Percentiles rank a stretch among this genome's conserved stretches.
phyloP scores from a whole-genome alignment of 2,329 filamentous ascomycete species.

The Colletotrichum sp. region DNA sequence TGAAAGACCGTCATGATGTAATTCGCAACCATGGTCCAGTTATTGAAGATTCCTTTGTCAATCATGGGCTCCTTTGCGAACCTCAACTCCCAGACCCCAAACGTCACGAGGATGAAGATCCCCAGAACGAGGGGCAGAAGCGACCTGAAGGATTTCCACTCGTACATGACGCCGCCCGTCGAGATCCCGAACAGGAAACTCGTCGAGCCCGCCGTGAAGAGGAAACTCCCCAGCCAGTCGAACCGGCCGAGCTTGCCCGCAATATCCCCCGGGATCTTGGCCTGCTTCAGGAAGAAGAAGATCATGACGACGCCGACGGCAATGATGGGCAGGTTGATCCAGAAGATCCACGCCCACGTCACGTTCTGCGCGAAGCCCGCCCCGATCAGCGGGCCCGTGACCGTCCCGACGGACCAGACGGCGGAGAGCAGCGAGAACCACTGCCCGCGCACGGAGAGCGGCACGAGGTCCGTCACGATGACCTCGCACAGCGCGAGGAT shows the following conservation, averaged over 20 bases:
- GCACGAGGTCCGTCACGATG: conserved; percentile 50
- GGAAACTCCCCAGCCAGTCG: conserved; percentile 65
- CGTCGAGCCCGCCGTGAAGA: conserved; percentile 65
- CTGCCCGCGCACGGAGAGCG: conserved; percentile 43
- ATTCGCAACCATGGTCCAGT: conserved; percentile 51
- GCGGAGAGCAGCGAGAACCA: conserved; percentile 41
- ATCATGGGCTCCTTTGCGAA: conserved; percentile 56
- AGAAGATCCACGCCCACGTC: conserved; percentile 69
- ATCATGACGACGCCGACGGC: conserved; percentile 52
- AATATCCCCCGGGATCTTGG: conserved; percentile 21
- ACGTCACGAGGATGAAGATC: conserved; percentile 51
- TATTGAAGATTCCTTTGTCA: conserved; percentile 48
- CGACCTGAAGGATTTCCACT: conserved; percentile 66
- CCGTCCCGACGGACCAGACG: conserved; percentile 62
- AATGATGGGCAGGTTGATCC: conserved; percentile 65
- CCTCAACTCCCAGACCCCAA: conserved; percentile 59
- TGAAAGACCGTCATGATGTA: conserved; percentile 61
- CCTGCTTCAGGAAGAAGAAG: conserved; percentile 48
- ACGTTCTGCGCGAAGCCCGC: conserved; percentile 58
- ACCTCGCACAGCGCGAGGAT: conserved; percentile 51
- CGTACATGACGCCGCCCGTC: conserved; percentile 70
- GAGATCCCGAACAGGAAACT: conserved; percentile 67
- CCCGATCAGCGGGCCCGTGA: conserved; percentile 55
- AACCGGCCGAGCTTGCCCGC: conserved; percentile 44
- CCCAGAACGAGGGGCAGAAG: conserved; percentile 67